Percentiles rank a stretch among this genome's conserved stretches.
Evolutionary conservation across 2,329 filamentous ascomycete species (phyloP).

Genomic region (Paraconiothyrium brasiliense): DNA sequence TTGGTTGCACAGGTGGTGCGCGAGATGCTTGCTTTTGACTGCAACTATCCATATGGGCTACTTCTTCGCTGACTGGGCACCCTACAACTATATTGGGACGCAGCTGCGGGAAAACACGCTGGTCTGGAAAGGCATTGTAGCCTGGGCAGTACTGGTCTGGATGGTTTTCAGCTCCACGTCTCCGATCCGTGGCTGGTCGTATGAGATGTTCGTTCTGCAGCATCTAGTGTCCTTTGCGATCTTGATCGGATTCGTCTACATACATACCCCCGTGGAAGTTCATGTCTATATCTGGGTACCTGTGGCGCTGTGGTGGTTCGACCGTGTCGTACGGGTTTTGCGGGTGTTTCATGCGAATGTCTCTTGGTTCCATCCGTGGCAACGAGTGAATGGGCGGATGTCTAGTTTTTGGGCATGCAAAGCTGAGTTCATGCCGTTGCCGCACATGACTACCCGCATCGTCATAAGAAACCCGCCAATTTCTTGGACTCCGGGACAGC

Average conservation of each 20-base stretch:
- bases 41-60: constrained; percentile 75
- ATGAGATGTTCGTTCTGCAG: constrained; percentile 75
- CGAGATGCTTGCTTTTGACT: constrained; percentile 73
- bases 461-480: constrained; percentile 65
- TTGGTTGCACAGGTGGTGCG: constrained; percentile 78
- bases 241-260: constrained; percentile 70
- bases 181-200: constrained; percentile 71
- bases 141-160: constrained; percentile 73
- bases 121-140: constrained; percentile 72
- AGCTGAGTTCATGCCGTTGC: constrained; percentile 56
- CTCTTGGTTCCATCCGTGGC: constrained; percentile 51
- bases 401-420: constrained; percentile 49
- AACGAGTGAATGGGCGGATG: constrained; percentile 36
- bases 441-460: constrained; percentile 65
- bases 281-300: constrained; percentile 73
- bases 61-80: constrained; percentile 72
- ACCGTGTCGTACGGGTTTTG: constrained; percentile 63
- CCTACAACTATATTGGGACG: constrained; percentile 65
- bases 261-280: constrained; percentile 69
- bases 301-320: constrained; percentile 69
- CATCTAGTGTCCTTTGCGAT: constrained; percentile 70
- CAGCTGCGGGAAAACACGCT: constrained; percentile 71
- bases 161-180: constrained; percentile 70
- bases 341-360: constrained; percentile 52
- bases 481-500: constrained; percentile 69